phyloP scores from a whole-genome alignment of 2,329 filamentous ascomycete species.

The Hypoxylon sp. region DNA sequence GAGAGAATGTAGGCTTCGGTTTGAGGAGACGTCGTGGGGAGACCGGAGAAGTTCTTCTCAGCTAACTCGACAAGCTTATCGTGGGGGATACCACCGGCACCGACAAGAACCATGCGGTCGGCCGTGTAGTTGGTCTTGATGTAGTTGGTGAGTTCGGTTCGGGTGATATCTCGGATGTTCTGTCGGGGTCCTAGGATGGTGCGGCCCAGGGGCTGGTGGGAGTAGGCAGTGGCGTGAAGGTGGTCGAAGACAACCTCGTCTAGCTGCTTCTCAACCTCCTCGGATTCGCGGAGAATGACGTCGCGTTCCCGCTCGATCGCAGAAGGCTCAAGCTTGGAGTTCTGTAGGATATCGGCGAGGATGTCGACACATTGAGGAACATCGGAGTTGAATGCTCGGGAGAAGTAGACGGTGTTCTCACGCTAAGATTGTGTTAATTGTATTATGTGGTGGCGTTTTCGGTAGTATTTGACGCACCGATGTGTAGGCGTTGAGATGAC shows the following conservation, averaged over 20 bases:
- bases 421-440: slow-evolving; percentile 63
- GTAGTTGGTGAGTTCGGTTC: slow-evolving; percentile 90
- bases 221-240: slow-evolving; percentile 97
- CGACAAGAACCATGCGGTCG: slow-evolving; percentile 98
- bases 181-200: slow-evolving; percentile 97
- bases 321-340: slow-evolving; percentile 93
- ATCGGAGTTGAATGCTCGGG: slow-evolving; percentile 98
- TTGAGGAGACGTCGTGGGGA: slow-evolving; percentile 79
- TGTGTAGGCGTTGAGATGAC: slow-evolving; percentile 98
- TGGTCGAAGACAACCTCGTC: slow-evolving; percentile 99
- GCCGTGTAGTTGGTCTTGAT: slow-evolving; percentile 99
- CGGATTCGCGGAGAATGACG: slow-evolving; percentile 97
- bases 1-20: slow-evolving; percentile 78
- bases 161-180: slow-evolving; percentile 97
- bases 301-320: slow-evolving; percentile 98
- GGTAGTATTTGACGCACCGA: slow-evolving; percentile 72
- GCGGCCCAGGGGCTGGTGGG: slow-evolving; percentile 93
- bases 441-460: not conserved
- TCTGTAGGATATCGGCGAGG: slow-evolving; percentile 97
- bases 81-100: slow-evolving; percentile 92
- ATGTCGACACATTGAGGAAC: slow-evolving; percentile 97
- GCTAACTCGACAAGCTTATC: slow-evolving; percentile 93
- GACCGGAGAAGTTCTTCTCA: slow-evolving; percentile 89
- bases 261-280: slow-evolving; percentile 99
- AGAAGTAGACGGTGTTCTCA: slow-evolving; percentile 99